Evolutionary conservation across 2,329 filamentous ascomycete genomes (phyloP), one percentile per base, ranked within the genome.

Genomic region (Pleomassaria siparia): DNA sequence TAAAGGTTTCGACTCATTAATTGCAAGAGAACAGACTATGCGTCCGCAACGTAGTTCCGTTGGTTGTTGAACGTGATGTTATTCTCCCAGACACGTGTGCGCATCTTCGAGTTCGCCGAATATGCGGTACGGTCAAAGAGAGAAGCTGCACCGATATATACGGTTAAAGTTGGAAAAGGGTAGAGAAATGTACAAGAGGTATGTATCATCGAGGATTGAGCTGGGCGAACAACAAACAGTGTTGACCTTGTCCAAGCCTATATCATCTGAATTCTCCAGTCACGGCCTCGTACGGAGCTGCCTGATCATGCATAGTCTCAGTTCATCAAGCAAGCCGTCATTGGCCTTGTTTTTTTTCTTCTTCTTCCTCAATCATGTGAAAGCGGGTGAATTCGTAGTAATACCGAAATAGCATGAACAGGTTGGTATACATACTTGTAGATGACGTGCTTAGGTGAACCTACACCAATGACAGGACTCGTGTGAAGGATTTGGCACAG

Each of bases 381-480:
- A 21, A 20, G 26, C 13, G 35, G 15, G 36, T 30, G 26, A 35
- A 46, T 32, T 20, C 35, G n/a, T 11, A 21, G 36, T 39, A 15
- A n/a, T n/a, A n/a, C 35, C 18, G n/a, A 7, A 12, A 22, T n/a
- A 22, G 33, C 26, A 32, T 24, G 41, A 20, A 26, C 16, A 44
- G 33, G 9, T 15, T 21, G 25, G n/a, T 40, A 18, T n/a, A n/a
- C n/a, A n/a, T n/a, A n/a, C 12, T 40, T 2, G 20, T 24, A 20
- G 33, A 48, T 48, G 40, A 43, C 37, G 21, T 43, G 28, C 36
- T n/a, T 30, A 48, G n/a, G 46, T n/a, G n/a, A n/a, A n/a, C n/a
- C n/a, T n/a, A n/a, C n/a, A n/a, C n/a, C 24, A 25, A 35, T 16
- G n/a, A 28, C 22, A 40, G 13, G 24, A 22, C 21, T 32, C 21